Base-by-base conservation (phyloP, 2,329 filamentous ascomycete genomes). In the Phoma sp. region DNA sequence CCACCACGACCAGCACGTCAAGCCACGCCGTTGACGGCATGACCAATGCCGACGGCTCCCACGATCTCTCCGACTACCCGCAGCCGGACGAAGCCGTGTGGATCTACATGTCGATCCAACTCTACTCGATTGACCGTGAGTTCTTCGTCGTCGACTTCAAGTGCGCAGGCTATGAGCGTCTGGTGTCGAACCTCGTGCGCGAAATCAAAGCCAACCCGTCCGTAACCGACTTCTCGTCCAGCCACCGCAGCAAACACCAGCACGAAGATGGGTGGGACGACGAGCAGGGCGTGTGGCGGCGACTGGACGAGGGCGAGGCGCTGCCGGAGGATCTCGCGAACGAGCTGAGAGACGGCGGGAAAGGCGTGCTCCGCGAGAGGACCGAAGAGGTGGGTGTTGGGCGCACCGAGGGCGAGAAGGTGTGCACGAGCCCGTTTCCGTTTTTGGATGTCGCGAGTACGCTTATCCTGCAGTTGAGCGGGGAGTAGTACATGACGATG, bases 101-200 rank as follows among this genome's bases (percentile, higher is more conserved):
- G 72, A 89, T 98, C 69, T 95, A 96, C 72, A 87, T 99, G 73
- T 93, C 96, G 63, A 97, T 99, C 61, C 95, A 75, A 46, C 67
- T 75, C 13, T 75, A 75, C 63, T 72, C 69, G 55, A 92, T 98
- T 81, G 94, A 98, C 74, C 87, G 88, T 54, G 89, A 91, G 51
- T 94, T 95, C 63, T 98, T 94, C 76, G 88, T 99, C 60, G 95
- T 99, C 43, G 95, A 99, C 75, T 99, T 99, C 82, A 98, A 97
- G 74, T 98, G 94, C 74, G 93, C 95, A 13, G 95, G 95, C 19
- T 99, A 99, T 77, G 95, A 99, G 78, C 91, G 95, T 51, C 88
- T 94, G 43, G 86, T 88, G 3, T 67, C 70, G 9, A 74, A 76
- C 5, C 71, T 81, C 41, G 73, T 77, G 7, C 72, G 72, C 46